phyloP scores from a whole-genome alignment of 192 early-diverging fungal species.

The Bifiguratus adelaidae region DNA sequence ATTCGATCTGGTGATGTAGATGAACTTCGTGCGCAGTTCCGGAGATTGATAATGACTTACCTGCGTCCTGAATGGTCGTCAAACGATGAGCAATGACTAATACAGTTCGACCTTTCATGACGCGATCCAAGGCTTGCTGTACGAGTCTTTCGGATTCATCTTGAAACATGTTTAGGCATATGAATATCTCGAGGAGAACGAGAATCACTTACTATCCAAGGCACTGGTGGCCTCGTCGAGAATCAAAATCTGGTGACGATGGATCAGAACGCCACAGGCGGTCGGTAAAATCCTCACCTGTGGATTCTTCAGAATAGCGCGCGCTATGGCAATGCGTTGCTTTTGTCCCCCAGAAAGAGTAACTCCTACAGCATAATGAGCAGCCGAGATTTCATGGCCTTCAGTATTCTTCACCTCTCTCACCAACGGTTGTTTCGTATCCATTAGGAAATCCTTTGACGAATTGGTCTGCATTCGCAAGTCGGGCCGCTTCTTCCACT shows the following conservation, averaged over 20 bases:
- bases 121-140: slow-evolving; percentile 60
- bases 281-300: too few species aligned
- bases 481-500: slow-evolving; percentile 47
- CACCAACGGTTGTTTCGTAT: slow-evolving; percentile 89
- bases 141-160: slow-evolving; percentile 60
- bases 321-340: slow-evolving; percentile 49
- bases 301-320: slow-evolving; percentile 49
- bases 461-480: slow-evolving; percentile 69
- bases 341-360: slow-evolving; percentile 52
- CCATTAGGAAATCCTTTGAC: slow-evolving; percentile 61
- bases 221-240: slow-evolving; percentile 74
- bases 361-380: slow-evolving; percentile 29
- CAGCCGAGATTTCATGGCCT: slow-evolving; percentile 38
- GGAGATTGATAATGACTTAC: slow-evolving; percentile 2
- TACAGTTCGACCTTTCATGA: slow-evolving; percentile 67
- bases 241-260: slow-evolving; percentile 67
- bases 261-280: too few species aligned
- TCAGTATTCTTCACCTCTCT: slow-evolving; percentile 59
- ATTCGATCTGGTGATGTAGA: slow-evolving; percentile 8
- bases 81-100: slow-evolving; percentile 79
- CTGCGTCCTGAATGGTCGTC: slow-evolving; percentile 70
- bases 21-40: neutral
- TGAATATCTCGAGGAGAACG: neutral
- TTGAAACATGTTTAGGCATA: slow-evolving; percentile 1
- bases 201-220: slow-evolving; percentile 38